phyloP scores from a whole-genome alignment of 2,329 filamentous ascomycete genomes.

The Botrytis porri region DNA sequence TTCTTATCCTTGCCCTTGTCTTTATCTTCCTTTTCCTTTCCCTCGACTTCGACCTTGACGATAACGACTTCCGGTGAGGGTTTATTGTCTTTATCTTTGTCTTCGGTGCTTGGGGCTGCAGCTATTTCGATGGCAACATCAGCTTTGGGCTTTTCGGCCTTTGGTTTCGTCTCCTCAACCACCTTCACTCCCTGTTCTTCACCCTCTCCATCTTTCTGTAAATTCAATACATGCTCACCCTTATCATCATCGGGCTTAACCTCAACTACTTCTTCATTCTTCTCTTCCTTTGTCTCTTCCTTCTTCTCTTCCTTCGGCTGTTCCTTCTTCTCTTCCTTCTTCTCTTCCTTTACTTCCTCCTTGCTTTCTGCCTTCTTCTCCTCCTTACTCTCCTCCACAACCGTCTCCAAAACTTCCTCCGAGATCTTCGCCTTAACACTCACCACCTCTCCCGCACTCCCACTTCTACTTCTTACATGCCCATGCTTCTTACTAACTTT shows the following conservation, averaged over 20 bases:
- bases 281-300: neutral
- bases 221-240: slow-evolving; percentile 1
- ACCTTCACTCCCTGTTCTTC: slow-evolving; percentile 16
- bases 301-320: neutral
- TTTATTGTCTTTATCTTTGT: neutral
- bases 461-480: neutral
- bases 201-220: slow-evolving; percentile 7
- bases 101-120: neutral
- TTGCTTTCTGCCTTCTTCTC: neutral
- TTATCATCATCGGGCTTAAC: slow-evolving; percentile 17
- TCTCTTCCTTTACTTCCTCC: neutral
- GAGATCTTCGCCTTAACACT: neutral
- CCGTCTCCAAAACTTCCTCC: neutral
- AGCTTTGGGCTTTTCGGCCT: slow-evolving; percentile 14
- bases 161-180: slow-evolving; percentile 7
- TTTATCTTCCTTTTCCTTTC: neutral
- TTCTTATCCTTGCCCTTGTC: neutral
- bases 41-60: neutral
- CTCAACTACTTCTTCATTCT: slow-evolving; percentile 13
- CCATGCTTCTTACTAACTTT: neutral
- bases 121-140: neutral
- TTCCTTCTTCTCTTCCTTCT: slow-evolving; percentile 5
- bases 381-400: slow-evolving; percentile 12
- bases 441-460: neutral
- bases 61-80: neutral